Evolutionary conservation across 2,329 filamentous ascomycete species (phyloP), one percentile per base, ranked within the genome.

Genomic region (Monilinia fructigena): DNA sequence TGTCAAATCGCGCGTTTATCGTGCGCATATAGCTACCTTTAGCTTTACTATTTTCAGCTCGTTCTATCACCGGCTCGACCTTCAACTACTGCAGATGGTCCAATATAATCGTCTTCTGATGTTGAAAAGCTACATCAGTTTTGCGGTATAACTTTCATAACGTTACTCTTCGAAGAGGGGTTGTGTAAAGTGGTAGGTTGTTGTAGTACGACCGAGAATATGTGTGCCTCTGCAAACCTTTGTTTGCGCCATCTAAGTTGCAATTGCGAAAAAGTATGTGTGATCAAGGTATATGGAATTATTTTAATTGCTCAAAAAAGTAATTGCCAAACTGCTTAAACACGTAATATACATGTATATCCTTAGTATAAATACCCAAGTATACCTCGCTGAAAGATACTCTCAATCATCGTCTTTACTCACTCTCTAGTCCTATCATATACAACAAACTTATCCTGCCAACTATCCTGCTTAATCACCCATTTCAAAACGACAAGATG

Each of bases 401-500:
- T 8, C 26, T 6, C 31, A 55, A 55, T 23, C 31, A 38, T 40
- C 12, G 4, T 26, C n/a, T 26, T 14, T 26, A 50, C 31, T 4
- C 20, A 40, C 7, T 61, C 26, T 31, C 18, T 26, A n/a, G 16
- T 52, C 45, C 38, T 31, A 52, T 18, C 31, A 61, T 20, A 48
- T 61, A 5, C 12, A 52, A 50, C 12, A 50, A 26, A 20, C 2
- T 23, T 61, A 2, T 26, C 20, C 31, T 8, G 1, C 8, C 7
- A 50, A 26, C 20, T n/a, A 2, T 26, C 5, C 28, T 4, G 11
- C 7, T 26, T 4, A 12, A 18, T 40, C 16, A 23, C 38, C 4
- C 26, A 26, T 40, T 16, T 28, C 23, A 55, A 63, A 31, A 11
- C 35, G 16, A 42, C 55, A 60, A 68, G 47, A 70, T 71, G 70